Evolutionary conservation across 331 rosid genomes (phyloP).

Genomic region (Malus hybrid): DNA sequence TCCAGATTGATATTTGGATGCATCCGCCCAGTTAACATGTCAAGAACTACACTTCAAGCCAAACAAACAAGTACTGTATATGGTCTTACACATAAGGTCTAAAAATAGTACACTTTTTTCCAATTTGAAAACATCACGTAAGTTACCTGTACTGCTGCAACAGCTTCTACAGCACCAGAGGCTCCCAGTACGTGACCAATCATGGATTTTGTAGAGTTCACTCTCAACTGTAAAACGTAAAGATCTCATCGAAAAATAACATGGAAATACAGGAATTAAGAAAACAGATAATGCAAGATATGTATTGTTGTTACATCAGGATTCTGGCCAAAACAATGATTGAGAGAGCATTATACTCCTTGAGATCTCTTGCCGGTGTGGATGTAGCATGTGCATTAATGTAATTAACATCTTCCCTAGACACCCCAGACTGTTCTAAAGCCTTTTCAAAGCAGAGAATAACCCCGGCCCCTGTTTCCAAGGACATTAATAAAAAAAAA

Average conservation of each 20-base stretch:
- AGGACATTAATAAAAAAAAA: too few relatives aligned
- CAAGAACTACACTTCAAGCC: background rate
- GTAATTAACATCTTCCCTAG: slow-evolving; percentile 86
- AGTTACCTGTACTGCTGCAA: slow-evolving; percentile 80
- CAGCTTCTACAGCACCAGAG: slow-evolving; percentile 96
- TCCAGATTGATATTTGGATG: slow-evolving; percentile 94
- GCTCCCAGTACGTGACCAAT: slow-evolving; percentile 96
- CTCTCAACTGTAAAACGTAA: slow-evolving; percentile 47
- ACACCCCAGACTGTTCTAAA: slow-evolving; percentile 67
- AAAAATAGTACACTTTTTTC: background rate
- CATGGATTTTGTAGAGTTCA: slow-evolving; percentile 96
- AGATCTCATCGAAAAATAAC: slow-evolving; percentile 1
- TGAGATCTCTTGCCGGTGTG: slow-evolving; percentile 85
- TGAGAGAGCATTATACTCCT: slow-evolving; percentile 75
- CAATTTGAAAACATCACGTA: background rate
- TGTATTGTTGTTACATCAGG: slow-evolving; percentile 43
- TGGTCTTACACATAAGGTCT: background rate
- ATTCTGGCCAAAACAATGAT: slow-evolving; percentile 81
- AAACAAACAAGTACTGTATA: background rate
- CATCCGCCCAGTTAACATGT: slow-evolving; percentile 67
- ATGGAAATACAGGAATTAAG: background rate
- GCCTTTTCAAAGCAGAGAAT: slow-evolving; percentile 86
- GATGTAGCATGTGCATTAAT: slow-evolving; percentile 98
- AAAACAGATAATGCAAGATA: background rate
- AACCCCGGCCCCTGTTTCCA: too few relatives aligned